Evolutionary conservation across 441 rosid genomes (phyloP), one percentile per base, ranked within the genome.

Genomic region (Erysimum pusillum): DNA sequence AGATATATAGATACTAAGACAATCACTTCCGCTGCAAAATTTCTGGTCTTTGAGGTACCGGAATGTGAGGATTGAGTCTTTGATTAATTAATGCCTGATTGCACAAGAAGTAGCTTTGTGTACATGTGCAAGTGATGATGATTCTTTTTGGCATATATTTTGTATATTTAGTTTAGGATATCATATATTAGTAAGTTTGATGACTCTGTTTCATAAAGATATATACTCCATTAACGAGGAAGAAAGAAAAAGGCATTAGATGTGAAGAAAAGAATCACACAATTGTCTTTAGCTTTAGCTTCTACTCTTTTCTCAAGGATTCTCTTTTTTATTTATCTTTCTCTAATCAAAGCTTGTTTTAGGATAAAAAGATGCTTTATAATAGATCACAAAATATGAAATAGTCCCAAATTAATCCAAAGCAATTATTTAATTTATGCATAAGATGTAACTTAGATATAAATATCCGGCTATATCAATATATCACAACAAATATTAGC

Each of bases 31-130:
- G 51, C 73, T 60, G 74, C 80, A 32, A 88, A 74, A 61, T 80
- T 71, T 76, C n/a, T 74, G 28, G 88, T 73, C 57, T 91, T 87
- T 67, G 86, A 89, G 78, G 81, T 91, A 36, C 85, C 91, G 3
- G 78, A 83, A 76, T 76, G 44, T 17, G 89, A 86, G 38, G 84
- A 83, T 65, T 85, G 72, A 72, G 69, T 67, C 54, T 20, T 22
- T 35, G 9, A 11, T 42, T 4, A 45, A 13, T 12, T 14, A 58
- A 34, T 17, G 36, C 15, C 34, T 66, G 35, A 57, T 10, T 39
- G 63, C 36, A 39, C 56, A 6, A 68, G 22, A 59, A 41, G 36
- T 58, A 17, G 61, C 35, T 13, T 9, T 76, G 28, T 63, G 63
- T 38, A 52, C 46, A 42, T 54, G 77, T 62, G 46, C 18, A 76